Conservation (phyloP, 2,329 filamentous ascomycete species). For the Fusarium pseudograminearum region DNA sequence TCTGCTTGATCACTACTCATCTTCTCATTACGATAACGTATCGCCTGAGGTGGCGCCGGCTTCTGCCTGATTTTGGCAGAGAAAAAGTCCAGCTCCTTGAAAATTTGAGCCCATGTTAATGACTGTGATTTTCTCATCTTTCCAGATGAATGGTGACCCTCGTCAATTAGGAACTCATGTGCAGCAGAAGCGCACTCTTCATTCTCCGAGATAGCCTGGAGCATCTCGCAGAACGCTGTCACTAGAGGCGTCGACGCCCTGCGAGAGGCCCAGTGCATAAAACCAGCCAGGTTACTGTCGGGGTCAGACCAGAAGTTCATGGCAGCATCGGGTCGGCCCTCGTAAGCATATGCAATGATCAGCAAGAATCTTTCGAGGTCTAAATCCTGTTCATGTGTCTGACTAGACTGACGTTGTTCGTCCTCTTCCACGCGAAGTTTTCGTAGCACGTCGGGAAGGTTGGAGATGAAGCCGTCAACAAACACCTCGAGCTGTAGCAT, state of each 20-base stretch:
- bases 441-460: slow-evolving; percentile 91
- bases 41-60: slow-evolving; percentile 59
- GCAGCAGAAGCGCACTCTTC: slow-evolving; percentile 85
- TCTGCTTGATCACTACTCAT: slow-evolving; percentile 76
- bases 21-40: slow-evolving; percentile 68
- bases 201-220: slow-evolving; percentile 87
- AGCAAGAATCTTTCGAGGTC: slow-evolving; percentile 91
- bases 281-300: slow-evolving; percentile 93
- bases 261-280: slow-evolving; percentile 96
- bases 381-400: slow-evolving; percentile 73
- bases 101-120: slow-evolving; percentile 92
- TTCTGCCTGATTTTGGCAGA: slow-evolving; percentile 82
- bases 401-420: slow-evolving; percentile 79
- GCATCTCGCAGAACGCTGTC: slow-evolving; percentile 95
- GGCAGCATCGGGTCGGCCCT: slow-evolving; percentile 85
- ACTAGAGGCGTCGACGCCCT: slow-evolving; percentile 95
- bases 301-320: slow-evolving; percentile 92
- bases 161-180: slow-evolving; percentile 90
- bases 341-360: slow-evolving; percentile 91
- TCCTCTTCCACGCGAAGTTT: slow-evolving; percentile 90
- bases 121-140: slow-evolving; percentile 87
- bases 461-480: slow-evolving; percentile 91
- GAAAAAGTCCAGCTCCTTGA: slow-evolving; percentile 89
- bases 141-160: slow-evolving; percentile 77
- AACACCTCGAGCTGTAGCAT: slow-evolving; percentile 89